Base-by-base conservation (phyloP, 805 yeast species). In the Clavispora fructus region DNA sequence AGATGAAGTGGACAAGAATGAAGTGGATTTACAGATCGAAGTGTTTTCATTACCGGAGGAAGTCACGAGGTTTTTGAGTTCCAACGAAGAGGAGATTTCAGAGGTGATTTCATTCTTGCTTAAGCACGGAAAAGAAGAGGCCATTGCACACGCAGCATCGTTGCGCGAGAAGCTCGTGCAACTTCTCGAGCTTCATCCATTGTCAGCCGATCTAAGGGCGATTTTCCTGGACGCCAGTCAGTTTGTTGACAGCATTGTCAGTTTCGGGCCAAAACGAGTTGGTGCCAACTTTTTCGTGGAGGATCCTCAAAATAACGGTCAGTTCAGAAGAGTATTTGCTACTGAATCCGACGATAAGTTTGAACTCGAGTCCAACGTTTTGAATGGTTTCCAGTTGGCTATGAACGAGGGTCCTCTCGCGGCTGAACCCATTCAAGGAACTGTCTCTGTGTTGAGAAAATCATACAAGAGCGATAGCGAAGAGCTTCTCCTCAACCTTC, bases 381-480 rank as follows among this genome's bases (percentile, higher is more conserved):
- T 87, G 40, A 84, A 86, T 54, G 99, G 96, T 1, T 91, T 90
- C 64, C 95, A 88, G 61, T 66, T 89, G 33, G 88, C 96, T 4
- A 79, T 81, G 40, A 73, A 75, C 37, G 87, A 83, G 60, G 99
- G 99, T 2, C 98, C 98, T 0, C 71, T 94, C 39, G 84, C 92
- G 0, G 79, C 85, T 5, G 99, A 94, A 62, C 91, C 90, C 0
- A 77, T 88, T 19, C 92, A 89, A 62, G 97, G 97, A 7, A 78
- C 87, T 52, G 75, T 85, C 12, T 78, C 83, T 1, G 62, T 78
- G 7, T 46, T 71, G 40, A 46, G 59, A 61, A 56, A 38, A 67
- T 67, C 51, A 50, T 52, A 9, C 46, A 32, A 33, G 32, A 61
- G 56, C 3, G 69, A 63, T 31, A 63, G 54, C 12, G 63, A 57